Evolutionary conservation across 805 yeast genomes (phyloP).

Genomic region (Starmerella bacillaris): DNA sequence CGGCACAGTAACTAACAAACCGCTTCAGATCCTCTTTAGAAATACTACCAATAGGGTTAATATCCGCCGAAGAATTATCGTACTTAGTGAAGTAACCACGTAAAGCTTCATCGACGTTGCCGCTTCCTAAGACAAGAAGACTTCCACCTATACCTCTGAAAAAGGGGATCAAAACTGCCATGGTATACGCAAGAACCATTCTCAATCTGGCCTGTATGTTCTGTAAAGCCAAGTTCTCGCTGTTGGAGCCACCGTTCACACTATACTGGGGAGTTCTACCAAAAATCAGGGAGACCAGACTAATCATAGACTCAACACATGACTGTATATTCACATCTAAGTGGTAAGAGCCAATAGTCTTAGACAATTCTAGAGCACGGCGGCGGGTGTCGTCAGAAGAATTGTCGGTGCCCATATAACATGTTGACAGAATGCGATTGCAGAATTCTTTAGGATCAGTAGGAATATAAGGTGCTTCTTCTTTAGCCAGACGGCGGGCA

Average conservation of each 20-base stretch:
- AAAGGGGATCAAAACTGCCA: constrained; percentile 94
- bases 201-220: constrained; percentile 91
- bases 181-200: constrained; percentile 84
- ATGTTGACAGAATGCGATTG: constrained; percentile 59
- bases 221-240: constrained; percentile 85
- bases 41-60: constrained; percentile 97
- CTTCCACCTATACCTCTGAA: constrained; percentile 66
- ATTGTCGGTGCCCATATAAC: constrained; percentile 91
- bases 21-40: constrained; percentile 82
- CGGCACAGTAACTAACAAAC: constrained; percentile 66
- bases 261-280: constrained; percentile 79
- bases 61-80: constrained; percentile 93
- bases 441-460: constrained; percentile 59
- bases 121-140: constrained; percentile 78
- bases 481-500: constrained; percentile 48
- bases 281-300: constrained; percentile 71
- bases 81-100: constrained; percentile 92
- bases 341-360: constrained; percentile 70
- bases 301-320: constrained; percentile 53
- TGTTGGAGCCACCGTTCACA: constrained; percentile 81
- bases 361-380: constrained; percentile 64
- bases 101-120: constrained; percentile 91
- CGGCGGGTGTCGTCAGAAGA: constrained; percentile 73
- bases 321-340: constrained; percentile 82
- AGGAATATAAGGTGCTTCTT: constrained; percentile 45